These are phyloP conservation scores for button mushroom (Agaricus bisporus) DNA, from an alignment of 768 basidiomycete species.

Conservation along the genomic window DNA sequence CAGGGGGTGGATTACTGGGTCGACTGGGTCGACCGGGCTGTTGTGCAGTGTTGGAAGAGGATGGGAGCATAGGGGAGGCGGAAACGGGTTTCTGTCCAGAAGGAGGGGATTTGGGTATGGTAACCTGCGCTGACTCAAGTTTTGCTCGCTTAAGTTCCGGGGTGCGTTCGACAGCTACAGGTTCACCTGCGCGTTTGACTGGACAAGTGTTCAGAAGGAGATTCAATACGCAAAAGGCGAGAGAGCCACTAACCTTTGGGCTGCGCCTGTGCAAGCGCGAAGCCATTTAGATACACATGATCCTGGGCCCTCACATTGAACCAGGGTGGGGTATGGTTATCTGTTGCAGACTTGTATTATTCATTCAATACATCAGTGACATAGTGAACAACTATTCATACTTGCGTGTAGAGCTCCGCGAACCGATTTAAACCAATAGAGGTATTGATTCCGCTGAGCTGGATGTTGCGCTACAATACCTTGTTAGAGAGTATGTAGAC, in stretches of 20 bases:
- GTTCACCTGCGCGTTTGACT: slow-evolving; percentile 41
- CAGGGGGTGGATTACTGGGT: slow-evolving; percentile 6
- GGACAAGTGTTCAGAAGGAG: slow-evolving; percentile 13
- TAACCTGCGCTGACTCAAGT: neutral
- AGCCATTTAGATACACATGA: slow-evolving; percentile 41
- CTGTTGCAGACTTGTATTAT: slow-evolving; percentile 25
- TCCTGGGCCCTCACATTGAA: slow-evolving; percentile 45
- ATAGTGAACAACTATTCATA: neutral
- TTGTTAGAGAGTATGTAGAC: neutral
- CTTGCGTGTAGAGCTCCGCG: slow-evolving; percentile 36
- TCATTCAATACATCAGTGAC: slow-evolving; percentile 7
- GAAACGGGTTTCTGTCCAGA: slow-evolving; percentile 17
- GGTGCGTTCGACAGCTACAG: slow-evolving; percentile 22
- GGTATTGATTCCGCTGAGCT: slow-evolving; percentile 45
- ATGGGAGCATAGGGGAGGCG: neutral
- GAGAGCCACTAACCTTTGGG: slow-evolving; percentile 18
- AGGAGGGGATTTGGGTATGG: slow-evolving; percentile 14
- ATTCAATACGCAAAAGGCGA: neutral
- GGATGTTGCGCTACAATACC: slow-evolving; percentile 47
- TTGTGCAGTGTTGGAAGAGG: slow-evolving; percentile 13
- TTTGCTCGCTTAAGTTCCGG: slow-evolving; percentile 27
- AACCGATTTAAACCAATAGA: slow-evolving; percentile 38
- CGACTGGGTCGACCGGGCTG: slow-evolving; percentile 12
- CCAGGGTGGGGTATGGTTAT: slow-evolving; percentile 42
- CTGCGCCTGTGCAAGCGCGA: slow-evolving; percentile 28